Evolutionary conservation across 371 early-diverging fungal species (phyloP).

Genomic region (Mortierella sp.): DNA sequence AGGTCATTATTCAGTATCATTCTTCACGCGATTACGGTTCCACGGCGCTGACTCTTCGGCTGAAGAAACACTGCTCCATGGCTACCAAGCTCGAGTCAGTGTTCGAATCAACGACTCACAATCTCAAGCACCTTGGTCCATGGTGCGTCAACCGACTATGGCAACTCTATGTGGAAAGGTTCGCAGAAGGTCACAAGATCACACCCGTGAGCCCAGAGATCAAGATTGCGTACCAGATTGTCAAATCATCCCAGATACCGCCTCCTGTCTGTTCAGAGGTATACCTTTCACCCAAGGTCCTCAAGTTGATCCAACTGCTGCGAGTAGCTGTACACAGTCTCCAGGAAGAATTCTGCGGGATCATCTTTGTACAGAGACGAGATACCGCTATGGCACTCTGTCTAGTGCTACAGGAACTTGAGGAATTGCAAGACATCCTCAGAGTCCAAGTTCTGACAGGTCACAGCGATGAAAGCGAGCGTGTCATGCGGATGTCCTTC

Average conservation of each 20-base stretch:
- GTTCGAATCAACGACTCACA: constrained; percentile 50
- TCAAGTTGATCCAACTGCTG: constrained; percentile 62
- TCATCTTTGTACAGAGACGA: constrained; percentile 84
- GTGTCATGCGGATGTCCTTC: constrained; percentile 66
- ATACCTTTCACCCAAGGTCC: constrained; percentile 70
- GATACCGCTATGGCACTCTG: constrained; percentile 76
- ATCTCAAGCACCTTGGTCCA: constrained; percentile 67
- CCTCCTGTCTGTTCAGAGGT: constrained; percentile 2
- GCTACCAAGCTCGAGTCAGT: constrained; percentile 55
- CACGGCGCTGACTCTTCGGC: constrained; percentile 56
- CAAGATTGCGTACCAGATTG: constrained; percentile 21
- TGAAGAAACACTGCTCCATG: constrained; percentile 56
- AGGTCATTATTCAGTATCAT: constrained; percentile 62
- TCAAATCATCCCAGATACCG: constrained; percentile 26
- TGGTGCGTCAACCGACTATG: constrained; percentile 75
- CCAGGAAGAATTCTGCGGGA: constrained; percentile 76
- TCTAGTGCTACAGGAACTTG: constrained; percentile 62
- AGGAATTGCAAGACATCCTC: constrained; percentile 62
- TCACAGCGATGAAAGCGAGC: constrained; percentile 53
- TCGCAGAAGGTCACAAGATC: constrained; percentile 34
- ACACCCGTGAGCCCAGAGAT: constrained; percentile 13
- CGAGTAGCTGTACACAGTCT: constrained; percentile 53
- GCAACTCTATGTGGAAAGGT: constrained; percentile 54
- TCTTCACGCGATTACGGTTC: constrained; percentile 53
- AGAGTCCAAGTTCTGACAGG: constrained; percentile 74